phyloP scores from a whole-genome alignment of 1,284 basidiomycete species.

The Puccinia coronata region DNA sequence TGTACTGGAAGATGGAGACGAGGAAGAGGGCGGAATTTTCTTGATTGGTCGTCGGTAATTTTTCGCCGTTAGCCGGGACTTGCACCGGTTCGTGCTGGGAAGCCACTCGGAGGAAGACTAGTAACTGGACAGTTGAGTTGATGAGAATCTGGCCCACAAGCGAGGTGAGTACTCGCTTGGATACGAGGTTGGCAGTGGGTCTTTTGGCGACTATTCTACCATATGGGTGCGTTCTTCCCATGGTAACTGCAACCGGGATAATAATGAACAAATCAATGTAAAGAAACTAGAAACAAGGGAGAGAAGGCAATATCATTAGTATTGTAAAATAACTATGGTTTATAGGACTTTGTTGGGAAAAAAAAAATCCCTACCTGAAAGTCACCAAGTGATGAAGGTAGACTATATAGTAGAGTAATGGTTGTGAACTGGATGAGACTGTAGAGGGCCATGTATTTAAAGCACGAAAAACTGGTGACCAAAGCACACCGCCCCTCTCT shows the following conservation, averaged over 20 bases:
- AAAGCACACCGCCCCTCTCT: constrained; percentile 86
- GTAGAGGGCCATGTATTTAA: constrained; percentile 85
- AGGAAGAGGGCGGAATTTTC: constrained; percentile 93
- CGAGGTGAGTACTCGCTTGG: constrained; percentile 89
- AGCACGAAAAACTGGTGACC: constrained; percentile 97
- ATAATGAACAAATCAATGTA: constrained; percentile 98
- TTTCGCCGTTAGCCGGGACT: constrained; percentile 65
- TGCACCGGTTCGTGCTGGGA: constrained; percentile 69
- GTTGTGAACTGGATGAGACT: constrained; percentile 65
- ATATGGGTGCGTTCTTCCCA: constrained; percentile 92
- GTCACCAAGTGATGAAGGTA: constrained; percentile 93
- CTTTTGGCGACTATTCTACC: constrained; percentile 82
- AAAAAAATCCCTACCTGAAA: constrained; percentile 70
- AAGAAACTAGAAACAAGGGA: constrained; percentile 68
- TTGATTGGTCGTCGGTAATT: constrained; percentile 84
- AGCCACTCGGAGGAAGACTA: constrained; percentile 86
- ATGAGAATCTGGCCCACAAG: constrained; percentile 91
- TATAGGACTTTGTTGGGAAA: too few species aligned
- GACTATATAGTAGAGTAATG: constrained; percentile 90
- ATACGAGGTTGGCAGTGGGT: constrained; percentile 93
- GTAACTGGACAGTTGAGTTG: constrained; percentile 78
- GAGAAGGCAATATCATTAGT: neutral
- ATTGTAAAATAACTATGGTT: neutral
- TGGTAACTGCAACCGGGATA: constrained; percentile 90
- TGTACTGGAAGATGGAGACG: constrained; percentile 97